A percentile compares a stretch with the other conserved stretches of the same genome.
Evolutionary conservation across 306 rosid species (phyloP).

Genomic region (Sphenostylis stenocarpa): DNA sequence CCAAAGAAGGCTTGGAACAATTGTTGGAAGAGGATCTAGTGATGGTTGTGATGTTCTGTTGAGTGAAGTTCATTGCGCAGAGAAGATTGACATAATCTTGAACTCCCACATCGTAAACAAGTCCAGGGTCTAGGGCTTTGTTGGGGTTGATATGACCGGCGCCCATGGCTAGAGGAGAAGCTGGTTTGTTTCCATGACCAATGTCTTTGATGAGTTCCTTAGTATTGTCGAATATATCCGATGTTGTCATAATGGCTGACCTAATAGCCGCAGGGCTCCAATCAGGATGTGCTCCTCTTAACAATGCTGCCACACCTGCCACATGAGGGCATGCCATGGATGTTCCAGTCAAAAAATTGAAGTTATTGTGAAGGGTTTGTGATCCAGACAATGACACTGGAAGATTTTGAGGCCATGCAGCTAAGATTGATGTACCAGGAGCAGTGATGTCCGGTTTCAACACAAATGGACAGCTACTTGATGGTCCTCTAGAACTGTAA

Average conservation of each 20-base stretch:
- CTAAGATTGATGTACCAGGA: conserved; percentile 68
- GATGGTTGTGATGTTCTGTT: conserved; percentile 41
- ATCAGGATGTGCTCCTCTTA: conserved; percentile 45
- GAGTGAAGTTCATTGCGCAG: conserved; percentile 57
- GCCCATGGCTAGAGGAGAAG: conserved; percentile 52
- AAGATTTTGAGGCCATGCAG: conserved; percentile 66
- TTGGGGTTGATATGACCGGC: conserved; percentile 44
- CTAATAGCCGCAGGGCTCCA: conserved; percentile 84
- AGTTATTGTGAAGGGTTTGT: conserved; percentile 14
- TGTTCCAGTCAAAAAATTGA: conserved; percentile 58
- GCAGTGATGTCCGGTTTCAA: conserved; percentile 76
- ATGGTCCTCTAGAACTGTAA: conserved; percentile 68
- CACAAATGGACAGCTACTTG: conserved; percentile 51
- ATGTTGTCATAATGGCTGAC: conserved; percentile 79
- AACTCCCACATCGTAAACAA: neutral
- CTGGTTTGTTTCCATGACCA: conserved; percentile 29
- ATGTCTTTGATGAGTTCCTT: conserved; percentile 43
- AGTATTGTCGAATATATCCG: conserved; percentile 52
- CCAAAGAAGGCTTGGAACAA: conserved; percentile 29
- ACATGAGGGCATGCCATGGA: conserved; percentile 85
- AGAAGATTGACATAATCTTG: conserved; percentile 67
- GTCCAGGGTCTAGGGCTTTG: conserved; percentile 53
- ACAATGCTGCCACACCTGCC: conserved; percentile 62
- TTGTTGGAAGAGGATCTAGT: conserved; percentile 40
- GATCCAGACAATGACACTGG: neutral